A percentile compares a stretch with the other conserved stretches of the same genome.
These are phyloP conservation scores for Urochloa ruziziensis DNA, from an alignment of 176 grass and related monocot species.

Conservation along the genomic window DNA sequence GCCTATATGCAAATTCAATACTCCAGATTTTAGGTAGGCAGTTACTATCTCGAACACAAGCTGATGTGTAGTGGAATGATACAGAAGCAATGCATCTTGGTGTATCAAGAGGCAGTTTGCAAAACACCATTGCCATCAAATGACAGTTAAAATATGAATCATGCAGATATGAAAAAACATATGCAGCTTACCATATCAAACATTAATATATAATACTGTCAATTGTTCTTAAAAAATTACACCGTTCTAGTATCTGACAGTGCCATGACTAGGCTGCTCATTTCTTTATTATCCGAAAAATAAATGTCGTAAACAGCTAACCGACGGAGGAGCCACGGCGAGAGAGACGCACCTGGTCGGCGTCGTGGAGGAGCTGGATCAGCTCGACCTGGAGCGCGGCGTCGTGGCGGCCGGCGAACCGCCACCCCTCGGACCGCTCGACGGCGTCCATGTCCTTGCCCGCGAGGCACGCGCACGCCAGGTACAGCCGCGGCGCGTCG, in stretches of 20 bases:
- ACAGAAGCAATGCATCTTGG: not conserved
- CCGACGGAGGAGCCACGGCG: too few relatives aligned
- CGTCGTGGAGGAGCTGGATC: constrained; percentile 57
- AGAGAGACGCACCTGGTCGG: constrained; percentile 28
- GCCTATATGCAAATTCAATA: not conserved
- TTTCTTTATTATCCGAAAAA: not conserved
- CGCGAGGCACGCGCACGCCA: constrained; percentile 52
- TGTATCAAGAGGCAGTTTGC: not conserved
- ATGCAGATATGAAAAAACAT: not conserved
- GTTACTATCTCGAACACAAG: not conserved
- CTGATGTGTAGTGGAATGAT: not conserved
- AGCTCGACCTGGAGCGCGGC: constrained; percentile 45
- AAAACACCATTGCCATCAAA: not conserved
- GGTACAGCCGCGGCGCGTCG: constrained; percentile 61
- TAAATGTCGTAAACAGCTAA: not conserved
- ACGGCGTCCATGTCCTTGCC: constrained; percentile 60
- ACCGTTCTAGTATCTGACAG: not conserved
- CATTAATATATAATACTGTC: not conserved
- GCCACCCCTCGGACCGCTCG: constrained; percentile 63
- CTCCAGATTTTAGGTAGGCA: not conserved
- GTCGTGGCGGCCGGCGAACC: constrained; percentile 57
- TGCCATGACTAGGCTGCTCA: not conserved
- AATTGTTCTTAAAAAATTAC: not conserved
- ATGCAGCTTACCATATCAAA: not conserved
- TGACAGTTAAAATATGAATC: not conserved